Evolutionary conservation across 148 eudicot species (phyloP), one percentile per base, ranked within the genome.

Genomic region (Pharnaceum exiguum): DNA sequence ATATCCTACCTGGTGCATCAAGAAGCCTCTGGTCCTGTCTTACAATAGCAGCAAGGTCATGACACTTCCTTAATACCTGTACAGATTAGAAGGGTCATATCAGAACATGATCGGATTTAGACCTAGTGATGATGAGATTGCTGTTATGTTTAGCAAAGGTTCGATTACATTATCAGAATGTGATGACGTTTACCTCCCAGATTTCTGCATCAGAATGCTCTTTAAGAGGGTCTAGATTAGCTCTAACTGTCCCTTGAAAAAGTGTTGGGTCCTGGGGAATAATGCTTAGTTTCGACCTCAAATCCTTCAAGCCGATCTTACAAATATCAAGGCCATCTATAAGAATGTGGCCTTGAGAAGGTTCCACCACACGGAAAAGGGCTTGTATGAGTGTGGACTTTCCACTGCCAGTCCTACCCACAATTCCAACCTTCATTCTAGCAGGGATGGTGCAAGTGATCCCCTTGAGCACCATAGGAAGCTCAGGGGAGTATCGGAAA

Each of bases 301-400:
- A 61, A 76, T 91, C 96, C 24, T 68, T 71, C 59, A 91, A 66
- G 2, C 98, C 98, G 12, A 91, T 75, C 51, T 29, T 76, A 17
- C 78, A 66, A 32, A 87, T 78, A 62, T 91, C 86, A 0, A 91
- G 27, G 7, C 94, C 96, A 53, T 91, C 96, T 26, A 91, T 81
- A 57, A 85, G 55, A 46, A 91, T 87, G 44, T 48, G 73, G 24
- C 96, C 97, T 44, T 78, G 63, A 9, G 75, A 57, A 32, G 96
- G 94, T 67, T 91, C 98, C 26, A 87, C 86, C 5, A 87, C 88
- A 45, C 98, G 69, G 21, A 91, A 91, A 64, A 91, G 87, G 48
- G 98, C 90, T 83, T 87, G 98, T 62, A 91, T 87, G 7, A 91
- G 71, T 23, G 97, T 91, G 38, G 97, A 91, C 42, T 91, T 91